A percentile compares a stretch with the other conserved stretches of the same genome.
Conservation (phyloP, 305 asterid species). For the Striga hermonthica region DNA sequence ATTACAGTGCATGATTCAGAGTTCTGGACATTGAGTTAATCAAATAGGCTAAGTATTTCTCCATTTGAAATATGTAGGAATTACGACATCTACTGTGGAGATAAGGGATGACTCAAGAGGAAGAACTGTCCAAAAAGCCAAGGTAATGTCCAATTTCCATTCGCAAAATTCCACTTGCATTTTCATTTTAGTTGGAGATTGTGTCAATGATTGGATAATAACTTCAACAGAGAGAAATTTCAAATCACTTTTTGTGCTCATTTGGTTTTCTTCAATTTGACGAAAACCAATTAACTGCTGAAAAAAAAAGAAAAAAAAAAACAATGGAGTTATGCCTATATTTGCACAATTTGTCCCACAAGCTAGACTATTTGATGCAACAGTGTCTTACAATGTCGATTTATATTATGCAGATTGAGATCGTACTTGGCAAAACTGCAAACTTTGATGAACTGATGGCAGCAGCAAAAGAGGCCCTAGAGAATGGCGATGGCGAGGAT, state of each 20-base stretch:
- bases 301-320: no score
- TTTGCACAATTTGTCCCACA: no score
- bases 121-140: conserved; percentile 69
- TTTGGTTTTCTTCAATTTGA: no score
- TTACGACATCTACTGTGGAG: conserved; percentile 77
- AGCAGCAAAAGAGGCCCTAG: conserved; percentile 45
- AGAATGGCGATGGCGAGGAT: conserved; percentile 42
- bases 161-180: no score
- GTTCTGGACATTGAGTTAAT: conserved; percentile 21
- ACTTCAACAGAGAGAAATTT: no score
- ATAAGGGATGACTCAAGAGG: conserved; percentile 70
- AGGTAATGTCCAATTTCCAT: conserved; percentile 37
- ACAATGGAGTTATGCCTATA: no score
- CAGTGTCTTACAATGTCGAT: no score
- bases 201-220: no score
- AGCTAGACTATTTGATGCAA: no score
- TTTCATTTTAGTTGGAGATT: no score
- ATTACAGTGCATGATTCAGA: background rate
- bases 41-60: background rate
- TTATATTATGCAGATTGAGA: conserved; percentile 49
- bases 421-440: conserved; percentile 58
- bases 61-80: conserved; percentile 43
- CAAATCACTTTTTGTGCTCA: no score
- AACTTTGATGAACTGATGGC: conserved; percentile 69
- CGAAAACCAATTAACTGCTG: no score